Evolutionary conservation across 495 filamentous ascomycete species (phyloP), one percentile per base, ranked within the genome.

Genomic region (Tuber magnatum): DNA sequence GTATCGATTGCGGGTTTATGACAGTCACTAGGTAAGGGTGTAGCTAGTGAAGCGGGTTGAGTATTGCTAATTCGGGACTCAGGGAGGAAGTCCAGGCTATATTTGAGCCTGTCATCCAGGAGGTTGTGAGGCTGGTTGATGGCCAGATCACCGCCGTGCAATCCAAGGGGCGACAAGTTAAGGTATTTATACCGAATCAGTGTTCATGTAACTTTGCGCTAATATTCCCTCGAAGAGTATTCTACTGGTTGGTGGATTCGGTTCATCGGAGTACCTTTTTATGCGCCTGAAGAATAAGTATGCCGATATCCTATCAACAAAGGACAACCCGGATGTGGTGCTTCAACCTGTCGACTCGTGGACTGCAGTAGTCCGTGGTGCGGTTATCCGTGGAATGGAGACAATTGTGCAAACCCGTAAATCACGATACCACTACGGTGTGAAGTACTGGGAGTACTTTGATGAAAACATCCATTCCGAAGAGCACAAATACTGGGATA

Each of bases 161-260:
- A 46, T 77, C 75, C 7, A 81, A 81, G 39, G 80, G 80, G 46
- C 71, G 78, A 46, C 65, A 75, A 65, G 80, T 81, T 43, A 69
- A 71, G 43, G 76, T 76, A 76, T 38, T 43, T 3, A 14, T 12
- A n/a, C 35, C 5, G 18, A 14, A 86, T 87, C 51, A 81, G 85
- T 35, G 74, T 80, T 61, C 85, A 83, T 1, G 83, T 85, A 18
- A 24, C n/a, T 28, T 22, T 18, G 18, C 51, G 10, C 56, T n/a
- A 76, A 41, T 70, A 35, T 28, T 20, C 22, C 61, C 39, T 16
- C 20, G 39, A 80, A 80, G 71, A 77, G 73, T 32, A 89, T 92
- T 44, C 84, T 92, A n/a, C 86, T 92, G 0, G 91, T 92, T 24
- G 91, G 91, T 5, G 91, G 91, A 0, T 91, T 92, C 75, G 91